A percentile compares a stretch with the other conserved stretches of the same genome.
phyloP scores from a whole-genome alignment of 2,329 filamentous ascomycete genomes.

The Aspergillus felis region DNA sequence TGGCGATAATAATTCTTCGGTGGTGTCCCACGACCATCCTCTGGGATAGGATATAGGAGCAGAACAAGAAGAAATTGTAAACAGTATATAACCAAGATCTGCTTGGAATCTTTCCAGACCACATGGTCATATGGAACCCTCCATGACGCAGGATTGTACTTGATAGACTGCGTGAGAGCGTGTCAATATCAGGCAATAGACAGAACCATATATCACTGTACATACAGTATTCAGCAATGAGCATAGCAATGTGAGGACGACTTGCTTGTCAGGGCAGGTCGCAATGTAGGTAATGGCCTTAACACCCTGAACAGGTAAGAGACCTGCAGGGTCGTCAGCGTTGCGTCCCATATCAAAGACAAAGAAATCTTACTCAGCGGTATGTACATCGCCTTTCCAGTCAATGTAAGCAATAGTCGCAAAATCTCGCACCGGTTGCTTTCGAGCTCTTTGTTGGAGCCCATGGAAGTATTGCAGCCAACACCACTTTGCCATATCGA shows the following conservation, averaged over 20 bases:
- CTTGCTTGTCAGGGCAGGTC: conserved; percentile 82
- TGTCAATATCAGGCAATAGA: conserved; percentile 6
- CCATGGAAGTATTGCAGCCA: conserved; percentile 84
- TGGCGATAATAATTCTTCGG: conserved; percentile 92
- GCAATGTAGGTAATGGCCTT: conserved; percentile 84
- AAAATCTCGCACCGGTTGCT: conserved; percentile 89
- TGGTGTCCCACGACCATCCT: conserved; percentile 59
- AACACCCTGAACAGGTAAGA: conserved; percentile 77
- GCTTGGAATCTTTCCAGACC: conserved; percentile 85
- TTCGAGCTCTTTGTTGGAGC: conserved; percentile 87
- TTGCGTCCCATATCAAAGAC: neutral
- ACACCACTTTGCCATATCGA: conserved; percentile 98
- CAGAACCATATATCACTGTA: conserved; percentile 11
- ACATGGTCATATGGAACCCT: conserved; percentile 90
- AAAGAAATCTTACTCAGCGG: conserved; percentile 56
- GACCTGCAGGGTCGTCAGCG: conserved; percentile 34
- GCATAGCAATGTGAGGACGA: conserved; percentile 84
- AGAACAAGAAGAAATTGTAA: conserved; percentile 84
- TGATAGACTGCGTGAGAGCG: conserved; percentile 63
- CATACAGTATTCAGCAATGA: conserved; percentile 88
- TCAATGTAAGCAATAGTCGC: conserved; percentile 76
- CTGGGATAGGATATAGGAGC: conserved; percentile 82
- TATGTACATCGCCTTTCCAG: conserved; percentile 92
- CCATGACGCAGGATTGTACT: conserved; percentile 94
- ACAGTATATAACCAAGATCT: conserved; percentile 86